Conservation (phyloP, 345 rosid genomes). For the Citrus maxima region DNA sequence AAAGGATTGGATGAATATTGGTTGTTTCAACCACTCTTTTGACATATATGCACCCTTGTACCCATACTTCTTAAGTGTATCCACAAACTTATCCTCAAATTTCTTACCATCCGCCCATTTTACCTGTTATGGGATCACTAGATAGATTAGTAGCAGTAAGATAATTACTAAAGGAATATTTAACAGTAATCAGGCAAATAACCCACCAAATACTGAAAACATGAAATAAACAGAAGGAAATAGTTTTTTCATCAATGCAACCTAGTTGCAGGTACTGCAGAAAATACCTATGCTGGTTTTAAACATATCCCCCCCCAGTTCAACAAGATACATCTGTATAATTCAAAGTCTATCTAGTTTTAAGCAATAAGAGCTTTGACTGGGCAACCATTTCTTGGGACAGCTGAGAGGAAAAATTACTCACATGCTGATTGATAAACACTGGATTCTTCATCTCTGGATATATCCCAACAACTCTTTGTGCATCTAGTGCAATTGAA, state of each 20-base stretch:
- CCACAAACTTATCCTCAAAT: slow-evolving; percentile 75
- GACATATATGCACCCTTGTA: slow-evolving; percentile 84
- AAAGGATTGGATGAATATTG: slow-evolving; percentile 87
- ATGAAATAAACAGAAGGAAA: background rate
- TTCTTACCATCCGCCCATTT: slow-evolving; percentile 75
- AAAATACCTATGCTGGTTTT: background rate
- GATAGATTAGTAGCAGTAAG: slow-evolving; percentile 7
- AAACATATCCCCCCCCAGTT: background rate
- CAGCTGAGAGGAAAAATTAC: slow-evolving; percentile 17
- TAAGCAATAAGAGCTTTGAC: background rate
- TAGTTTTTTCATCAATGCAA: background rate
- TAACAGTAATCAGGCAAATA: background rate
- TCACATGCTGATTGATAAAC: slow-evolving; percentile 76
- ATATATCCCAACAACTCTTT: slow-evolving; percentile 90
- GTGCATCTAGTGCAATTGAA: slow-evolving; percentile 77
- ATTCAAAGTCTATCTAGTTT: background rate
- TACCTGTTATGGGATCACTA: slow-evolving; percentile 44
- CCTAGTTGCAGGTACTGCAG: background rate
- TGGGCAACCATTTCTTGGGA: background rate
- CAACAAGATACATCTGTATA: background rate
- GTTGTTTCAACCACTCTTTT: slow-evolving; percentile 75
- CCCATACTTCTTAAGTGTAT: slow-evolving; percentile 71
- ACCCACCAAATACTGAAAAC: background rate
- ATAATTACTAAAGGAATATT: background rate
- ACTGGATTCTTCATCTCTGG: slow-evolving; percentile 96